Conservation (phyloP, 2,329 filamentous ascomycete genomes). For the Phaeosphaeria sp. region DNA sequence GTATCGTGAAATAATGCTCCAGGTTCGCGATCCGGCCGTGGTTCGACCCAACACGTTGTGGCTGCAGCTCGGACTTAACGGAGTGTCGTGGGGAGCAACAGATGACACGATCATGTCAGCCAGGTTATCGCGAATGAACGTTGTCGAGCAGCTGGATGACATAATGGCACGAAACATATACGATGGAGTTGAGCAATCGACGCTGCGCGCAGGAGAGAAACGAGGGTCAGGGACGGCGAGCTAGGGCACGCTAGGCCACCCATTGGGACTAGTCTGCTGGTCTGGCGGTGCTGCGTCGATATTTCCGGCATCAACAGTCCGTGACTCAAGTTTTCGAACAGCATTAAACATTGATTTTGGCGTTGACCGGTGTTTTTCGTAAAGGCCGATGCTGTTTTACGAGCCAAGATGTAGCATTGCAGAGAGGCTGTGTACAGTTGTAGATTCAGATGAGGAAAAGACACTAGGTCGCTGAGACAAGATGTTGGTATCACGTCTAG, state of each 20-base stretch:
- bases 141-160: background rate
- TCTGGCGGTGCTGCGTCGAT: too few species aligned
- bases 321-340: background rate
- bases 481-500: background rate
- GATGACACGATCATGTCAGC: background rate
- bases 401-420: background rate
- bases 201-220: background rate
- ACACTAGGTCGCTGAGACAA: background rate
- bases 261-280: background rate
- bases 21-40: background rate
- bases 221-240: background rate
- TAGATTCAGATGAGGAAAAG: background rate
- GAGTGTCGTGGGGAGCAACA: background rate
- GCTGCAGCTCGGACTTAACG: conserved; percentile 1
- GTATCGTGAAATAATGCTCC: background rate
- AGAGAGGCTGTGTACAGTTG: background rate
- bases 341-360: background rate
- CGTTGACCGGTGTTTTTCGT: background rate
- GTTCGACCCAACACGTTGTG: background rate
- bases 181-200: background rate
- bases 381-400: background rate
- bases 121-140: background rate
- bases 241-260: background rate
- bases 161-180: background rate
- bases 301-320: background rate